Base-by-base conservation (phyloP, 1,284 basidiomycete species). In the Dichomitus squalens region DNA sequence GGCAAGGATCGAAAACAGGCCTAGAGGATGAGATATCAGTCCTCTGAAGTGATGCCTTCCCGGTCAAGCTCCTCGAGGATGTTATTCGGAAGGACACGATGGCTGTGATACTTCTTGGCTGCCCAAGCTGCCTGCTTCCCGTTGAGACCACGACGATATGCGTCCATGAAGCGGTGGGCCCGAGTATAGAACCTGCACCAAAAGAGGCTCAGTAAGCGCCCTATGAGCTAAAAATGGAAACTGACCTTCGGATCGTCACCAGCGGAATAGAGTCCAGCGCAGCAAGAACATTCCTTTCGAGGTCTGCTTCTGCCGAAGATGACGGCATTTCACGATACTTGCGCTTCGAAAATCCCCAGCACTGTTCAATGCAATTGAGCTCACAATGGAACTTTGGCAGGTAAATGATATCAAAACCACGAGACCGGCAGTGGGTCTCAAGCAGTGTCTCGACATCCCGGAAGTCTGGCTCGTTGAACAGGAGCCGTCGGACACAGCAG, bases 391-490 rank as follows among this genome's bases (percentile, higher is more conserved):
- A 67, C 38, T 65, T 61, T 1, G 59, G 65, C 0, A 65, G 51
- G 43, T 61, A 64, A 2, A 64, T 16, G 18, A 50, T 29, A 4
- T 18, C 4, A 29, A 53, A 31, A 1, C 54, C 51, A n/a, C 51
- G 29, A 4, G 34, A 27, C 23, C 48, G 18, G 46, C 57, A 62
- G 20, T 56, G 49, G 1, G 34, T 40, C 33, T 57, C 36, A 21
- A 58, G 48, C 36, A 55, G 18, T 0, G 55, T 23, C 27, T 57
- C 39, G 8, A 50, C 59, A 20, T 53, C 41, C 1, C 20, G 31
- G 40, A 73, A 73, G 48, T 73, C 72, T n/a, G 66, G 64, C 49
- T 71, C 61, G 2, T 55, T 60, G 50, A 58, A 70, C 1, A 72
- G 52, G 11, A 69, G 33, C 16, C 68, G 35, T 12, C 55, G 61